Evolutionary conservation across 441 rosid species (phyloP), one percentile per base, ranked within the genome.

Genomic region (Populus trichocarpa): DNA sequence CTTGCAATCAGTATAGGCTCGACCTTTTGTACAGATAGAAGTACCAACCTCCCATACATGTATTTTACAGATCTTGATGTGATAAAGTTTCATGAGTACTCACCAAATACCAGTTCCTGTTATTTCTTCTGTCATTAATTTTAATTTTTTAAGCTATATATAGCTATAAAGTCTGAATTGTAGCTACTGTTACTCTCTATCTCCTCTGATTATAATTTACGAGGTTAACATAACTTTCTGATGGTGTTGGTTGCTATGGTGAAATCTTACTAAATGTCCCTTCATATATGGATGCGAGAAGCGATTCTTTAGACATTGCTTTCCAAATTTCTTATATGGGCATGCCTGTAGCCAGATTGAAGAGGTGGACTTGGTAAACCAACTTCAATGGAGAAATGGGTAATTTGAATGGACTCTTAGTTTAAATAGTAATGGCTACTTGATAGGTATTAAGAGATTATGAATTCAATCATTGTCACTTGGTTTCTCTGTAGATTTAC

Each of bases 11-110:
- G 70, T 79, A 75, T 63, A 30, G 72, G 67, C 74, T 80, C 9
- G 50, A 74, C 83, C 70, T 28, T 59, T 4, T 85, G 86, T 86
- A 88, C 84, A 86, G 85, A 79, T 74, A 79, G 71, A 67, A 73
- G 74, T 16, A 50, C 57, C 20, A 50, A 4, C 20, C 57, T 20
- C 63, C 71, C 73, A 74, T 75, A 71, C 76, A 1, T 80, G 75
- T 77, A 74, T 77, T 70, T 77, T 69, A 76, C 71, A 53, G 64
- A 26, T 72, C 69, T 75, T 69, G 66, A 76, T 32, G 36, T 38
- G 12, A 78, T 36, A 50, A 67, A 38, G 26, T 64, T 32, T 13
- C 33, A 28, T 20, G 7, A 11, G 16, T 12, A 6, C 46, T 53
- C 67, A 35, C 33, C 67, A n/a, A 4, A 73, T 73, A 23, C 66